These are phyloP conservation scores for Penicillium salamii DNA, from an alignment of 495 filamentous ascomycete genomes.

Conservation along the genomic window DNA sequence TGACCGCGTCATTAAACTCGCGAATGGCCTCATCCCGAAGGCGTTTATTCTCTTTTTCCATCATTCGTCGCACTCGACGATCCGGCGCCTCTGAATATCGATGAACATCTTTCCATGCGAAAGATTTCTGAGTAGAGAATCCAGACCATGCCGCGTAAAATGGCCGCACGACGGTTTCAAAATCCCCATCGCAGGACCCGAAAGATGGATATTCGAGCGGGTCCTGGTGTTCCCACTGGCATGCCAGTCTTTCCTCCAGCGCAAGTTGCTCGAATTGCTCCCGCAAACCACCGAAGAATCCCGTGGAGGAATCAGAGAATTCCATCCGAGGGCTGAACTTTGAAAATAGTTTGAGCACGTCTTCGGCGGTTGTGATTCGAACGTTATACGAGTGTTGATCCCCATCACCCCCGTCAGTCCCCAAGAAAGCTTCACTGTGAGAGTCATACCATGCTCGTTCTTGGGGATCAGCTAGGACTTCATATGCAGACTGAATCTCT, in stretches of 20 bases:
- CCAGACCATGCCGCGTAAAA: conserved; percentile 82
- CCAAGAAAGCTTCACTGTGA: conserved; percentile 80
- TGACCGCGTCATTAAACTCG: conserved; percentile 92
- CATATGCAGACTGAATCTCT: conserved; percentile 88
- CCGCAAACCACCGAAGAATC: conserved; percentile 79
- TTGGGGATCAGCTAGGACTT: conserved; percentile 91
- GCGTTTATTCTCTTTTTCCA: conserved; percentile 94
- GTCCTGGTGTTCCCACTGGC: conserved; percentile 60
- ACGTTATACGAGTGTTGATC: conserved; percentile 60
- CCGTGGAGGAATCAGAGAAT: conserved; percentile 68
- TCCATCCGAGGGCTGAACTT: conserved; percentile 74
- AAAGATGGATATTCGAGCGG: conserved; percentile 73
- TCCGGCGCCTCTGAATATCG: conserved; percentile 83
- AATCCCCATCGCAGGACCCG: conserved; percentile 63
- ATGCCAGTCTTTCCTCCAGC: conserved; percentile 73
- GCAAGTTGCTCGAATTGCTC: conserved; percentile 76
- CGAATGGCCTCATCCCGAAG: conserved; percentile 77
- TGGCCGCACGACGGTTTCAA: conserved; percentile 66
- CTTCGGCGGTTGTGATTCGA: conserved; percentile 70
- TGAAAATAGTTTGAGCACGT: conserved; percentile 69
- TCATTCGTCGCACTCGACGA: conserved; percentile 72
- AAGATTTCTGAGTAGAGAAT: conserved; percentile 82
- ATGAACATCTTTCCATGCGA: conserved; percentile 85
- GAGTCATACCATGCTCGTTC: conserved; percentile 98
- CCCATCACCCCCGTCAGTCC: conserved; percentile 45